A percentile compares a stretch with the other conserved stretches of the same genome.
These are phyloP conservation scores for Coniochaeta sp. DNA, from an alignment of 2,329 filamentous ascomycete genomes.

Conservation along the genomic window DNA sequence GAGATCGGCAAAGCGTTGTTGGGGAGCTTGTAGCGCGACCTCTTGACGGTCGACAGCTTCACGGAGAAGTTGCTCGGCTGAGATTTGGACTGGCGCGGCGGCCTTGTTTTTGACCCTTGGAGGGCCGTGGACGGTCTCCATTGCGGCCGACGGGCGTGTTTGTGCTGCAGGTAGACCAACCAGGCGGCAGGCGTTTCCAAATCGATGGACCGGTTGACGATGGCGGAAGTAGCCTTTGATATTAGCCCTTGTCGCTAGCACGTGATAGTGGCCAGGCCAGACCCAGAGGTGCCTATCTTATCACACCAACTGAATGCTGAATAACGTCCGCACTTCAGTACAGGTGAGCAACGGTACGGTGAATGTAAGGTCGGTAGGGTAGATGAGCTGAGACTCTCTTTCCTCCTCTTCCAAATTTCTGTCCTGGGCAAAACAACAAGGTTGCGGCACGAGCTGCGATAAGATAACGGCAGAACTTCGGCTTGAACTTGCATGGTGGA, in stretches of 20 bases:
- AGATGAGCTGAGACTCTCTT: background rate
- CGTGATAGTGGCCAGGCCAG: background rate
- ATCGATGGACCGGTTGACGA: background rate
- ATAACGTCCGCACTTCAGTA: background rate
- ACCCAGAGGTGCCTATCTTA: background rate
- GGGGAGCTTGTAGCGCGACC: slow-evolving; percentile 77
- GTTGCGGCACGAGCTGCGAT: background rate
- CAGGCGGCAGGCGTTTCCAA: background rate
- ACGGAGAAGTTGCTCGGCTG: slow-evolving; percentile 90
- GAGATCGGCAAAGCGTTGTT: slow-evolving; percentile 89
- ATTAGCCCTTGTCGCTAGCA: background rate
- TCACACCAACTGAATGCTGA: background rate
- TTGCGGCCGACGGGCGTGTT: slow-evolving; percentile 33
- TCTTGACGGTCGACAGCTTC: slow-evolving; percentile 97
- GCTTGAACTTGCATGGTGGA: background rate
- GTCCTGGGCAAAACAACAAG: background rate
- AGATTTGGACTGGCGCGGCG: slow-evolving; percentile 83
- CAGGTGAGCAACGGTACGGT: background rate
- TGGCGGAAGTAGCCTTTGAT: background rate
- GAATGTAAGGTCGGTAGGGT: background rate
- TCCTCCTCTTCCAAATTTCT: background rate
- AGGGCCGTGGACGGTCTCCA: slow-evolving; percentile 88
- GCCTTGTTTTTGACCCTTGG: slow-evolving; percentile 99
- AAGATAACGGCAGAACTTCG: background rate
- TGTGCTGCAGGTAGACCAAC: slow-evolving; percentile 4